Conservation (phyloP, 768 basidiomycete species). For the Podaxis sp. region DNA sequence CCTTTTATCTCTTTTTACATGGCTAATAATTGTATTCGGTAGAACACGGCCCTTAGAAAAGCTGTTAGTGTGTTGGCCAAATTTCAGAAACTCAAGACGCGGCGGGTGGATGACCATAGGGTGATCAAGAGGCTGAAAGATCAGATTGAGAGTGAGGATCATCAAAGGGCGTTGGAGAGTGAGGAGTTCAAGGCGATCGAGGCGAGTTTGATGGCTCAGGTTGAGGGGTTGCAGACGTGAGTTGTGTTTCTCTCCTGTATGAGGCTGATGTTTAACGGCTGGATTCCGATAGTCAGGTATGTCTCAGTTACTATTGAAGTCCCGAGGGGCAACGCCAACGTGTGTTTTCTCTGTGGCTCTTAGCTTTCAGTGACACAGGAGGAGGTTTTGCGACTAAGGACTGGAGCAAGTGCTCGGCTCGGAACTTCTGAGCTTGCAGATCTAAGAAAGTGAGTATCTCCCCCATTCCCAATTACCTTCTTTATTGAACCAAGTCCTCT, state of each 20-base stretch:
- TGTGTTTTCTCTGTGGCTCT: neutral
- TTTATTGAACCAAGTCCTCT: neutral
- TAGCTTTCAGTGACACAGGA: conserved; percentile 4
- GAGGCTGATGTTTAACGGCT: neutral
- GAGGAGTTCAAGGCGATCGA: conserved; percentile 36
- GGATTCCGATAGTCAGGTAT: conserved; percentile 7
- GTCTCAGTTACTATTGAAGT: neutral
- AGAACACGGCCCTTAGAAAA: conserved; percentile 30
- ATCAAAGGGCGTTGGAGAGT: conserved; percentile 29
- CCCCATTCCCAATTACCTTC: neutral
- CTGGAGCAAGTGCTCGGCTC: neutral
- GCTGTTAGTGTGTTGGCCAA: conserved; percentile 36
- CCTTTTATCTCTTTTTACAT: conserved; percentile 1
- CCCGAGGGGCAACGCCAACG: neutral
- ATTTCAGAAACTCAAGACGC: conserved; percentile 37
- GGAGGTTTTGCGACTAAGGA: neutral
- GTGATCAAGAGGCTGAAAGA: conserved; percentile 32
- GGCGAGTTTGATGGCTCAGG: conserved; percentile 31
- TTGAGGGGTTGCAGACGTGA: conserved; percentile 33
- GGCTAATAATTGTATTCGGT: neutral
- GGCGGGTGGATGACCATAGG: conserved; percentile 28
- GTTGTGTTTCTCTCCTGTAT: conserved; percentile 7
- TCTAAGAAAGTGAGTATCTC: neutral
- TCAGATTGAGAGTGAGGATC: conserved; percentile 29
- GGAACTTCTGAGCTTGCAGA: neutral